Base-by-base conservation (phyloP, 1,284 basidiomycete species). In the Trichosporon inkin region DNA sequence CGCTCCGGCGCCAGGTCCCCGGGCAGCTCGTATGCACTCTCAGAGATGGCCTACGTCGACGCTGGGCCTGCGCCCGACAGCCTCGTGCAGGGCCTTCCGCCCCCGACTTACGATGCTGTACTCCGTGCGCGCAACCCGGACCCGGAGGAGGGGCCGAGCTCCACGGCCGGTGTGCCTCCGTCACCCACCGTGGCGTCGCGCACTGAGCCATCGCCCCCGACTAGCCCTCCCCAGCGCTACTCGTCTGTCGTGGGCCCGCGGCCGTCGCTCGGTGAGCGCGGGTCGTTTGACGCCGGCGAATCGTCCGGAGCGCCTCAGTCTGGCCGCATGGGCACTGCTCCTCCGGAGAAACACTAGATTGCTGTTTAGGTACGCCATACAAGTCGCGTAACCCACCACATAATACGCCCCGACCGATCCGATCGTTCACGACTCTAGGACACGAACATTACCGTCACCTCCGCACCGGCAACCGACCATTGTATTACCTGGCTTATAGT, bases 41-140 rank as follows among this genome's bases (percentile, higher is more conserved):
- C 44, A 13, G 44, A 49, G 22, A 32, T 32, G 28, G 28, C 28
- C 28, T 49, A 49, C 10, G 28, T 49, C 16, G 44, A 49, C 8
- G 44, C 44, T 17, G 44, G 44, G 10, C 44, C 44, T 32, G 44
- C n/a, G 22, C 44, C 44, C 22, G 44, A 49, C 16, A 32, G 28
- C 28, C 44, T 28, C 13, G 14, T 49, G 44, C 24, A 32, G 6
- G 44, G 22, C 16, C 44, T 49, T 7, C 44, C 44, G 24, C 44
- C 44, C n/a, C 44, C 44, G 22, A 49, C 22, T 16, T 49, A 49
- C 44, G 44, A 49, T 16, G 44, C 44, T 7, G 44, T 49, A 7
- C 44, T 49, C 22, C 44, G 44, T 13, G 44, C 44, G 16, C 44
- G 44, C 28, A 49, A 49, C 44, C 44, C 44, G 44, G 44, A 49